These are phyloP conservation scores for Pholiota microspora DNA, from an alignment of 768 basidiomycete species.

Conservation along the genomic window DNA sequence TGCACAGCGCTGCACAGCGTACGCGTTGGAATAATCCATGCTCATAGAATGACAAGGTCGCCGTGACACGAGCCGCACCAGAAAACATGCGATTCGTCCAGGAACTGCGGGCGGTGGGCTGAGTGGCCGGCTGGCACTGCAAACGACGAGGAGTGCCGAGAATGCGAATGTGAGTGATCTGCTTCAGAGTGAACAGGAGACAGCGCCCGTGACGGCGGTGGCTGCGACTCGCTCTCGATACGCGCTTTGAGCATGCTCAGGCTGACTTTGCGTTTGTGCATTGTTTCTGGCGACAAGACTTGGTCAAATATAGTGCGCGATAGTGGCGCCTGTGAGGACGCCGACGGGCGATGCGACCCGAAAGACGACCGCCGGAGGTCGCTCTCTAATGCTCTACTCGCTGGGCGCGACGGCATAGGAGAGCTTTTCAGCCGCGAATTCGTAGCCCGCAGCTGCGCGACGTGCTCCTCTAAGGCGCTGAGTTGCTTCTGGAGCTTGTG, in stretches of 20 bases:
- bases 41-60: conserved; percentile 73
- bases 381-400: conserved; percentile 36
- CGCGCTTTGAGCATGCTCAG: conserved; percentile 89
- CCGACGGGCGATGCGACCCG: conserved; percentile 35
- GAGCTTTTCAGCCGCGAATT: conserved; percentile 45
- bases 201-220: conserved; percentile 51
- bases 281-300: conserved; percentile 68
- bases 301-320: conserved; percentile 66
- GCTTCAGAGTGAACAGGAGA: conserved; percentile 50
- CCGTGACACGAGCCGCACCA: conserved; percentile 86
- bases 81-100: conserved; percentile 88
- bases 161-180: conserved; percentile 17
- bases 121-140: conserved; percentile 18
- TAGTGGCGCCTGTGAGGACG: conserved; percentile 35
- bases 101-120: conserved; percentile 62
- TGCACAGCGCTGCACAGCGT: background rate
- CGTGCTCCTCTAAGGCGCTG: conserved; percentile 61
- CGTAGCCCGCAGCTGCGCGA: conserved; percentile 41
- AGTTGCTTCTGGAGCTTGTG: conserved; percentile 72
- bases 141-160: conserved; percentile 20
- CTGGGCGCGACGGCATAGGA: conserved; percentile 44
- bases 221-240: conserved; percentile 74
- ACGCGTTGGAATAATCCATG: background rate
- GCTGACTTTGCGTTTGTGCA: conserved; percentile 81
- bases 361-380: conserved; percentile 19